Percentiles rank a stretch among this genome's conserved stretches.
phyloP scores from a whole-genome alignment of 257 asterid species.

The Forsythia viridissima region DNA sequence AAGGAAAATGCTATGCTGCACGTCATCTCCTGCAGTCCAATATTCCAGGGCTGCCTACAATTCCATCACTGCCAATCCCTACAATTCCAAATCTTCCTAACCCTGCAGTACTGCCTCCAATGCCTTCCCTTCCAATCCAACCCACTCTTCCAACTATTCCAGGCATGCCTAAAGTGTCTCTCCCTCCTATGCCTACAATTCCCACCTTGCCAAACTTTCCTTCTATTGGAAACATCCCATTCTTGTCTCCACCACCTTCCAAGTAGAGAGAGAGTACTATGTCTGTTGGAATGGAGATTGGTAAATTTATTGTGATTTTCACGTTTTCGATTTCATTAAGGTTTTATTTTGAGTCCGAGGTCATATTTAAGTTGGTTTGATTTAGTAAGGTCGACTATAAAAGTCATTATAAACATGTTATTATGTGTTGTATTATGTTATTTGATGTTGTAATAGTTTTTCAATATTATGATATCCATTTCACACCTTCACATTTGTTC shows the following conservation, averaged over 20 bases:
- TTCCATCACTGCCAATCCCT: conserved; percentile 12
- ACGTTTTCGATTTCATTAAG: not conserved
- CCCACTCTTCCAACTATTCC: not conserved
- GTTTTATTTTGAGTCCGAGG: not conserved
- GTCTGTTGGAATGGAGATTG: not conserved
- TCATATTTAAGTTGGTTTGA: not conserved
- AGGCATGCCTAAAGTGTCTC: conserved; percentile 17
- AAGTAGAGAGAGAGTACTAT: conserved; percentile 6
- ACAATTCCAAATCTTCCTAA: conserved; percentile 4
- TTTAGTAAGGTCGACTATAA: not conserved
- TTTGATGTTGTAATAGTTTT: not conserved
- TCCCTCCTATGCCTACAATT: conserved; percentile 19
- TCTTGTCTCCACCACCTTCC: conserved; percentile 35
- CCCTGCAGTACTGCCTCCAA: not conserved
- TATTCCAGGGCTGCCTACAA: not conserved
- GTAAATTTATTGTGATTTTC: not conserved
- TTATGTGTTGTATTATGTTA: not conserved
- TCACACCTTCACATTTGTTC: not conserved
- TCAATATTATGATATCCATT: not conserved
- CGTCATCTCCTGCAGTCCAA: conserved; percentile 6
- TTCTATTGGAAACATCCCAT: conserved; percentile 29
- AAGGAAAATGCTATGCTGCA: not conserved
- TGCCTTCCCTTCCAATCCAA: not conserved
- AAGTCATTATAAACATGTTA: not conserved
- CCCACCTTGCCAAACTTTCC: conserved; percentile 32